These are phyloP conservation scores for Anacardium occidentale DNA, from an alignment of 345 rosid species.

Conservation along the genomic window DNA sequence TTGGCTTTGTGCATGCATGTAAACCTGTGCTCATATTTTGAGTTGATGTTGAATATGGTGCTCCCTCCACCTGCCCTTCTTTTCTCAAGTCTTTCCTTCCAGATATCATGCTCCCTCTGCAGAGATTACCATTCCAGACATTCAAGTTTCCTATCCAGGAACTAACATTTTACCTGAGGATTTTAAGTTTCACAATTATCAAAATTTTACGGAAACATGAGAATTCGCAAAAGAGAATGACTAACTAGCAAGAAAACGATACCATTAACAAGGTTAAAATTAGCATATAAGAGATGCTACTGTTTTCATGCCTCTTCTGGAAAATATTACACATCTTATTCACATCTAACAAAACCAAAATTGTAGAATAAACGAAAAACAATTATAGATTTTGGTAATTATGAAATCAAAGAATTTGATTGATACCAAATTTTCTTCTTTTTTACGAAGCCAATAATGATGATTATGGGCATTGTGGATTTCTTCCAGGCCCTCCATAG, in stretches of 20 bases:
- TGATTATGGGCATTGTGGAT: slow-evolving; percentile 58
- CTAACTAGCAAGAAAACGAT: background rate
- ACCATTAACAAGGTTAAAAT: background rate
- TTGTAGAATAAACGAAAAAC: slow-evolving; percentile 26
- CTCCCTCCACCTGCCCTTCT: background rate
- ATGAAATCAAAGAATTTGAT: slow-evolving; percentile 39
- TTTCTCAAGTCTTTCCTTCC: background rate
- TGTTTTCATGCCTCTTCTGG: slow-evolving; percentile 35
- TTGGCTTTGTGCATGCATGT: no score
- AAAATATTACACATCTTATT: slow-evolving; percentile 12
- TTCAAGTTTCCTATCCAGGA: no score
- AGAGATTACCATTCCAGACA: background rate
- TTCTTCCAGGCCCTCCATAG: slow-evolving; percentile 92
- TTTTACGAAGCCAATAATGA: background rate
- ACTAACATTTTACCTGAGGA: no score
- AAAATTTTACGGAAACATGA: no score
- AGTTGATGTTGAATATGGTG: slow-evolving; percentile 3
- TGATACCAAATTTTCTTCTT: background rate
- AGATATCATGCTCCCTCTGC: background rate
- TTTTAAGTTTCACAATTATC: background rate
- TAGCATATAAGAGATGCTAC: slow-evolving; percentile 17
- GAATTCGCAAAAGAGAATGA: no score
- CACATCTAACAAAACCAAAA: slow-evolving; percentile 6
- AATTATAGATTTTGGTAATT: slow-evolving; percentile 30
- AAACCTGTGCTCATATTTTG: no score